Base-by-base conservation (phyloP, 306 rosid genomes). In the Cercis canadensis region DNA sequence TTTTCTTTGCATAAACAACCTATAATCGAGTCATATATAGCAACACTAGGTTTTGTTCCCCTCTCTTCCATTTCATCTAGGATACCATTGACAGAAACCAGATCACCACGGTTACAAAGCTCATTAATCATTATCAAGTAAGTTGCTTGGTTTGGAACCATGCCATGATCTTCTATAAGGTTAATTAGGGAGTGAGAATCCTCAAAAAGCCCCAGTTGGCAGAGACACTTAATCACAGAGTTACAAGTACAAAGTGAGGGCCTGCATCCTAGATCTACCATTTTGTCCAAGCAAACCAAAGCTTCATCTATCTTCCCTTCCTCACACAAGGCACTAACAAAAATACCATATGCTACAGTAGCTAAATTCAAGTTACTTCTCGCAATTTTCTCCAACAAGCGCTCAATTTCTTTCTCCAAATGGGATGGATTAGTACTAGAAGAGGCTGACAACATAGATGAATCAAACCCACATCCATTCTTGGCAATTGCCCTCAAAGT, bases 391-490 rank as follows among this genome's bases (percentile, higher is more conserved):
- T 64, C 78, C 6, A 83, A 69, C 63, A 83, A 69, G 43, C 39
- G 16, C 52, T 84, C 82, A 58, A 76, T 58, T 69, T 76, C 71
- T 74, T 37, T 58, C 80, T 44, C 78, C 57, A 67, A 47, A 46
- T 72, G 15, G 12, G 36, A 19, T 11, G 60, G 45, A 41, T 21
- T 14, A 39, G 15, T 32, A 46, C 76, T 55, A 51, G 50, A 52
- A 44, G 56, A 67, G 57, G 18, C 57, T 46, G 70, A 33, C 53
- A 75, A 39, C 37, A 51, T 51, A 69, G 68, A 74, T 47, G 56
- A 69, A 72, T 83, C 80, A 45, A 53, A 36, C 31, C 80, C 84
- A 72, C 84, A 76, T 11, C 82, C 85, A 73, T 75, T 83, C 76
- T 58, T 57, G 37, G 76, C 74, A 69, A 83, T 70, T 21, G 63